Evolutionary conservation across 139 green algal genomes (phyloP), one percentile per base, ranked within the genome.

Genomic region (Tetradesmus obliquus): DNA sequence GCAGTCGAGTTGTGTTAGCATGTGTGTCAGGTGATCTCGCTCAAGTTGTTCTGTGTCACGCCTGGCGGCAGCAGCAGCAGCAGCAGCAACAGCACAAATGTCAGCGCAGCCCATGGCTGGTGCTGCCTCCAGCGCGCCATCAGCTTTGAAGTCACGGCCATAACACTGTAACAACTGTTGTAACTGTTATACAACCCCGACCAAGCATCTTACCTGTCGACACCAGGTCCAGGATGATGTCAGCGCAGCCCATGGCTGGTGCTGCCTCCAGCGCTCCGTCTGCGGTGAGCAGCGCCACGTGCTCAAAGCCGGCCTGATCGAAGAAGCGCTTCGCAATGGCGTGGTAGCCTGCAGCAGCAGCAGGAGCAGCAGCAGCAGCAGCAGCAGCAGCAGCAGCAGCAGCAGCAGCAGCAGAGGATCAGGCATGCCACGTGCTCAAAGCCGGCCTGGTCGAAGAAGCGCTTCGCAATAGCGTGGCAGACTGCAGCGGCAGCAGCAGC

Each of bases 151-250:
- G 32, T 45, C 32, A 45, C 32, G 32, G 32, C 32, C 32, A 45
- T 45, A 45, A 45, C 32, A 45, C 0, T 45, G 32, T 45, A 45
- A 45, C 32, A 45, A 45, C 32, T 45, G 32, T 45, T 45, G 32
- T 45, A 45, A 45, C 32, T 45, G 32, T 45, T 45, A 45, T 45
- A 45, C 32, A 45, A 45, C 32, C 32, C 32, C 32, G 32, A 45
- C 32, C 32, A 45, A 45, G 32, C 32, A 45, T 2, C 86, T 3
- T 60, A 89, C 89, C 90, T 69, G 90, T 92, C 55, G 90, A 92
- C 72, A 99, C 97, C 69, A 99, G 96, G 93, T 99, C 98, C 54
- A 99, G 95, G 87, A 99, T 99, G 87, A 99, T 99, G 95, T 99
- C 98, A 24, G 98, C 98, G 54, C 93, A 97, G 74, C 98, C 98